A percentile compares a stretch with the other conserved stretches of the same genome.
Conservation (phyloP, 805 yeast genomes). For the Candida xiaguanensis region DNA sequence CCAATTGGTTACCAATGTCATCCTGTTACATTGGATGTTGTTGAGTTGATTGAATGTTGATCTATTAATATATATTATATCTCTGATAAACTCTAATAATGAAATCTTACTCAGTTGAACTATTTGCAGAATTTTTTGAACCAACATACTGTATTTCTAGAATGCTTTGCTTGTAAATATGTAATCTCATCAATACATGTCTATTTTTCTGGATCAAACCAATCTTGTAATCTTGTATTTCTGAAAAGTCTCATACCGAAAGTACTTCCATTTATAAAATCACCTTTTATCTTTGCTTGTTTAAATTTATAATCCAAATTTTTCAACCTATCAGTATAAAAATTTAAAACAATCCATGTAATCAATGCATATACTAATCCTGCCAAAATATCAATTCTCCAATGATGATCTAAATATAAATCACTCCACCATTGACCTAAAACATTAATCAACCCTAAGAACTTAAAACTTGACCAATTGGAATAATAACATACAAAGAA, state of each 20-base stretch:
- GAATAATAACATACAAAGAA: conserved; percentile 41
- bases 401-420: conserved; percentile 70
- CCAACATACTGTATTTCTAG: too few species aligned
- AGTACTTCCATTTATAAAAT: conserved; percentile 41
- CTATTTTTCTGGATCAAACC: conserved; percentile 44
- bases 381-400: conserved; percentile 56
- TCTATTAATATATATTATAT: not conserved
- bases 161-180: too few species aligned
- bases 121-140: too few species aligned
- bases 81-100: too few species aligned
- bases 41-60: conserved; percentile 31
- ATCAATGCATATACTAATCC: conserved; percentile 53
- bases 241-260: conserved; percentile 66
- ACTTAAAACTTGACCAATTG: conserved; percentile 29
- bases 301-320: conserved; percentile 27
- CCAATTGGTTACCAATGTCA: conserved; percentile 32
- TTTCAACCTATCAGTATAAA: conserved; percentile 23
- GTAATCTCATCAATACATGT: conserved; percentile 23
- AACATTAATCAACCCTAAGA: conserved; percentile 42
- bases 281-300: conserved; percentile 19
- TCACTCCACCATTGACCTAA: conserved; percentile 72
- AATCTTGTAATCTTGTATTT: conserved; percentile 44
- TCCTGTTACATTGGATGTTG: conserved; percentile 34
- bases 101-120: too few species aligned
- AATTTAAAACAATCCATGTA: conserved; percentile 37